Conservation (phyloP, 2,329 filamentous ascomycete species). For the Ophiostoma triangulosporum region DNA sequence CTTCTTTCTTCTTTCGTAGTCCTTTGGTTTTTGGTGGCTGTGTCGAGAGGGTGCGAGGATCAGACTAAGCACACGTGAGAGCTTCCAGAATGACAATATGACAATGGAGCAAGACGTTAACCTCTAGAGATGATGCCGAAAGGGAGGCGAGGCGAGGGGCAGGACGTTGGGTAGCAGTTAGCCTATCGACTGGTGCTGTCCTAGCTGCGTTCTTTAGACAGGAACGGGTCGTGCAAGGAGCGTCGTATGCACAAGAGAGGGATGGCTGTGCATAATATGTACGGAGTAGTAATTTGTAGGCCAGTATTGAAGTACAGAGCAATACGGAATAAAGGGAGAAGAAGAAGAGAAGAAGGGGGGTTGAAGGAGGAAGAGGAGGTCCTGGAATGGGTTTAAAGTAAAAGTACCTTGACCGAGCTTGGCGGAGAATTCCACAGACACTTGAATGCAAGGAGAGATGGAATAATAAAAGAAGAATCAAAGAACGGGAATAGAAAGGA, state of each 20-base stretch:
- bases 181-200: slow-evolving; percentile 1
- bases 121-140: not conserved
- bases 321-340: not conserved
- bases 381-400: not conserved
- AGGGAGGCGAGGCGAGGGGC: not conserved
- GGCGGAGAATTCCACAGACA: not conserved
- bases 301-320: not conserved
- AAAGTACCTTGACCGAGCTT: not conserved
- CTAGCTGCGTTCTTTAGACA: slow-evolving; percentile 7
- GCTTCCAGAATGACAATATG: not conserved
- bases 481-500: not conserved
- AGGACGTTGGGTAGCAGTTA: slow-evolving; percentile 6
- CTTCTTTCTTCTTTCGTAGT: not conserved
- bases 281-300: not conserved
- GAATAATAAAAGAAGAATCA: not conserved
- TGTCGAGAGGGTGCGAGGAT: not conserved
- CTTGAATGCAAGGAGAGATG: not conserved
- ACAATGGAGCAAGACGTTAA: not conserved
- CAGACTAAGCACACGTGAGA: not conserved
- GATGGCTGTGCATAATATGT: not conserved
- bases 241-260: slow-evolving; percentile 1
- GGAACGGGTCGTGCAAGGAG: slow-evolving; percentile 7
- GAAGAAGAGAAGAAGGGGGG: not conserved
- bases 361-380: not conserved
- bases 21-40: not conserved